Percentiles rank a stretch among this genome's conserved stretches.
phyloP scores from a whole-genome alignment of 106 monocot species.

The Dendrobium nobile region DNA sequence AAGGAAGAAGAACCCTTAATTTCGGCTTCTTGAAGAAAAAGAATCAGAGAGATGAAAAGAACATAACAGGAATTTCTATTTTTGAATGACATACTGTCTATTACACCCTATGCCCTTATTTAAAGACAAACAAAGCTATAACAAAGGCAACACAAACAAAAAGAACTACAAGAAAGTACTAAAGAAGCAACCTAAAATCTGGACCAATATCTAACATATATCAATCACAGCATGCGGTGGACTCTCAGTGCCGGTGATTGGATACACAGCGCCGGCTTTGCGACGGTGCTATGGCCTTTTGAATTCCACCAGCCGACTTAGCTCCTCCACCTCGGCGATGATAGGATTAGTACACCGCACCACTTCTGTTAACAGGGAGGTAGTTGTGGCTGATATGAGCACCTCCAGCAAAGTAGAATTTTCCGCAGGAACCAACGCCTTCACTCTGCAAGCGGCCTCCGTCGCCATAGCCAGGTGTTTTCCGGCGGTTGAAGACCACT shows the following conservation, averaged over 20 bases:
- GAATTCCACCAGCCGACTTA: conserved; percentile 36
- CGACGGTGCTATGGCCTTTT: conserved; percentile 7
- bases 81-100: too few relatives aligned
- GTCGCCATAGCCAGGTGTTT: conserved; percentile 11
- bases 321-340: conserved; percentile 32
- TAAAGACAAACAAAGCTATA: too few relatives aligned
- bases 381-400: conserved; percentile 24
- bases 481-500: conserved; percentile 4
- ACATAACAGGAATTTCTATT: too few relatives aligned
- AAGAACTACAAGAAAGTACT: too few relatives aligned
- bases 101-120: too few relatives aligned
- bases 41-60: too few relatives aligned
- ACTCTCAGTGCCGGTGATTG: conserved; percentile 11
- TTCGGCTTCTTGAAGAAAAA: too few relatives aligned
- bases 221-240: conserved; percentile 7
- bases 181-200: too few relatives aligned
- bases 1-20: too few relatives aligned
- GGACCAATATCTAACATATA: background rate
- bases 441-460: conserved; percentile 15
- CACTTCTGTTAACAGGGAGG: conserved; percentile 46
- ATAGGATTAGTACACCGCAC: conserved; percentile 13
- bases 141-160: too few relatives aligned
- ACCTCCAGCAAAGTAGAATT: conserved; percentile 15
- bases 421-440: too few relatives aligned
- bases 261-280: conserved; percentile 12